These are phyloP conservation scores for Polygonum aviculare DNA, from an alignment of 148 eudicot genomes.

Conservation along the genomic window DNA sequence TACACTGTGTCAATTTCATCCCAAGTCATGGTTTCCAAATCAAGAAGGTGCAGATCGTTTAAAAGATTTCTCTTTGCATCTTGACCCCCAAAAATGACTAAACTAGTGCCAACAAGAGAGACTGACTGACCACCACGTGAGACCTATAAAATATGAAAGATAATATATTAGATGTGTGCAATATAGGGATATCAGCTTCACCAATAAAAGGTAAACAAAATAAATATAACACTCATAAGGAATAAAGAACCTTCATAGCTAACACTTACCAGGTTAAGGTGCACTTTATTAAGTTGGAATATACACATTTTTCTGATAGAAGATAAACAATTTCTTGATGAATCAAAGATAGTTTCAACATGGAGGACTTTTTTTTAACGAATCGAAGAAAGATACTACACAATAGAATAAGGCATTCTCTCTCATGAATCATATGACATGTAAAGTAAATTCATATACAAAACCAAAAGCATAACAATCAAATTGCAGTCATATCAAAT, in stretches of 20 bases:
- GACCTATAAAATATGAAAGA: constrained; percentile 39
- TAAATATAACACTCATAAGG: not conserved
- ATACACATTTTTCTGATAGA: not conserved
- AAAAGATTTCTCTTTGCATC: constrained; percentile 85
- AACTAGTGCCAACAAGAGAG: constrained; percentile 60
- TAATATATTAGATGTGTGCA: not conserved
- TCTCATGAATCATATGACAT: constrained; percentile 6
- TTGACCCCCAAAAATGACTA: constrained; percentile 95
- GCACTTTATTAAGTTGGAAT: not conserved
- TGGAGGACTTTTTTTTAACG: not conserved
- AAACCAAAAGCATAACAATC: not conserved
- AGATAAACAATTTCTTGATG: not conserved
- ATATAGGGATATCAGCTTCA: not conserved
- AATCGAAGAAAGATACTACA: not conserved
- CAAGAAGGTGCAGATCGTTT: constrained; percentile 92
- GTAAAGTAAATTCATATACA: not conserved
- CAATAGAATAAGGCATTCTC: not conserved
- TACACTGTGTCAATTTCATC: constrained; percentile 93
- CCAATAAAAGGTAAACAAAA: not conserved
- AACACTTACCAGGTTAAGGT: not conserved
- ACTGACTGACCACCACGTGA: constrained; percentile 96
- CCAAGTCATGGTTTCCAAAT: constrained; percentile 97
- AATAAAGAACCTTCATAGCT: not conserved
- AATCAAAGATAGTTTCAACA: not conserved
- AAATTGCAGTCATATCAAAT: not conserved